These are phyloP conservation scores for Lumnitzera littorea DNA, from an alignment of 345 rosid species.

Conservation along the genomic window DNA sequence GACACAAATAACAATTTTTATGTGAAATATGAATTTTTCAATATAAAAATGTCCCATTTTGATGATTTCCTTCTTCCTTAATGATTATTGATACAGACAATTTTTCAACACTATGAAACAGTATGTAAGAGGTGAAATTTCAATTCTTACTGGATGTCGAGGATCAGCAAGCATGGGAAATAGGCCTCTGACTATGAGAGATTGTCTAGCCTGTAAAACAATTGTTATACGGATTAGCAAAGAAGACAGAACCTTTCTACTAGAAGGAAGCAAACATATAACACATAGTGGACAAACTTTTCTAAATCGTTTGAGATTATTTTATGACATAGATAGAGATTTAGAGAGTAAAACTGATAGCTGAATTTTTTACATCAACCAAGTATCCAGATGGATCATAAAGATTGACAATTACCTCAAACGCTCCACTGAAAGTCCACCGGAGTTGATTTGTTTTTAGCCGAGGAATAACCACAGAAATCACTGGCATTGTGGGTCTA, in stretches of 20 bases:
- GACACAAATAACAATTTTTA: too few relatives aligned
- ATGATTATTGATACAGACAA: too few relatives aligned
- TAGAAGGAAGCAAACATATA: neutral
- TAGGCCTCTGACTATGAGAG: constrained; percentile 57
- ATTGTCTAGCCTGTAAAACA: constrained; percentile 53
- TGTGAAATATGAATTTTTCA: too few relatives aligned
- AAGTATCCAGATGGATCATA: neutral
- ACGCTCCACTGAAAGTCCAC: constrained; percentile 73
- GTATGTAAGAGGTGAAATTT: neutral
- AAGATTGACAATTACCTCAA: constrained; percentile 30
- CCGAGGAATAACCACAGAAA: constrained; percentile 73
- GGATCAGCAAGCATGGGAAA: constrained; percentile 67
- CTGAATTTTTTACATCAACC: too few relatives aligned
- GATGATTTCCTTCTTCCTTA: too few relatives aligned
- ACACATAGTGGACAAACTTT: neutral
- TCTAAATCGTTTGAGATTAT: neutral
- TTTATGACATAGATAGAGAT: too few relatives aligned
- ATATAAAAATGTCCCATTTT: too few relatives aligned
- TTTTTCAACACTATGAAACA: neutral
- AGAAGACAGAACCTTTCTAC: neutral
- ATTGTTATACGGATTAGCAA: constrained; percentile 4
- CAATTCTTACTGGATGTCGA: constrained; percentile 38
- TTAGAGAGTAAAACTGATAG: too few relatives aligned
- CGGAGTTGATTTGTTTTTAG: constrained; percentile 59
- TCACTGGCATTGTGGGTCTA: constrained; percentile 73